phyloP scores from a whole-genome alignment of 495 filamentous ascomycete genomes.

The Penicillium bialowiezense region DNA sequence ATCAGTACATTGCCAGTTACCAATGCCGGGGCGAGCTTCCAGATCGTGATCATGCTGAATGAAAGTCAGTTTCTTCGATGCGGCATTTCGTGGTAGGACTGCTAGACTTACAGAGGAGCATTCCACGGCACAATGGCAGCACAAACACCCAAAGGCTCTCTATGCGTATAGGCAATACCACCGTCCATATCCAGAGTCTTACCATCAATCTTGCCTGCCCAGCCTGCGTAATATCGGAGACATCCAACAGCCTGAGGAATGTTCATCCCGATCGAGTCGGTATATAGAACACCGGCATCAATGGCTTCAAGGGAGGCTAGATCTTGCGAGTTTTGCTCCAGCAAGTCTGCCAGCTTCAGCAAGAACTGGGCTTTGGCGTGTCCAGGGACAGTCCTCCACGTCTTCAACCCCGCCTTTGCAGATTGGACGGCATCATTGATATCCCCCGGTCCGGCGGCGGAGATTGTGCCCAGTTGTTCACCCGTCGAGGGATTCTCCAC shows the following conservation, averaged over 20 bases:
- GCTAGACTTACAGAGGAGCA: conserved; percentile 21
- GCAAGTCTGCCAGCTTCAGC: conserved; percentile 37
- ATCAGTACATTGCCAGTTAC: conserved; percentile 64
- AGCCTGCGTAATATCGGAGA: conserved; percentile 34
- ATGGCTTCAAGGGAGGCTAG: conserved; percentile 29
- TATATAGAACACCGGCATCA: conserved; percentile 24
- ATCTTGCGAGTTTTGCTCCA: conserved; percentile 24
- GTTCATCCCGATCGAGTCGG: conserved; percentile 19
- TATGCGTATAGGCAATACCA: conserved; percentile 27
- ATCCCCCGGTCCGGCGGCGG: conserved; percentile 23
- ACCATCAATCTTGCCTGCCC: conserved; percentile 35
- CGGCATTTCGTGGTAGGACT: too few relatives aligned
- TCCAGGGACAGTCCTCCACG: conserved; percentile 39
- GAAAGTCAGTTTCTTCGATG: not conserved
- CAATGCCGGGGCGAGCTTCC: conserved; percentile 56
- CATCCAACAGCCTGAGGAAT: conserved; percentile 20
- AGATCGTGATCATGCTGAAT: conserved; percentile 68
- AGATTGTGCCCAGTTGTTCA: conserved; percentile 24
- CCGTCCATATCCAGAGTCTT: conserved; percentile 24
- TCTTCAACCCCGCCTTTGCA: conserved; percentile 34
- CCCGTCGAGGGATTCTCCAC: conserved; percentile 32
- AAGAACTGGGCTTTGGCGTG: conserved; percentile 41
- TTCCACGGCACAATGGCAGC: conserved; percentile 39
- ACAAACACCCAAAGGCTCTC: conserved; percentile 36
- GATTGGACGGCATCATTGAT: conserved; percentile 55